Percentiles rank a stretch among this genome's conserved stretches.
phyloP scores from a whole-genome alignment of 2,329 filamentous ascomycete genomes.

The Colletotrichum agaves region DNA sequence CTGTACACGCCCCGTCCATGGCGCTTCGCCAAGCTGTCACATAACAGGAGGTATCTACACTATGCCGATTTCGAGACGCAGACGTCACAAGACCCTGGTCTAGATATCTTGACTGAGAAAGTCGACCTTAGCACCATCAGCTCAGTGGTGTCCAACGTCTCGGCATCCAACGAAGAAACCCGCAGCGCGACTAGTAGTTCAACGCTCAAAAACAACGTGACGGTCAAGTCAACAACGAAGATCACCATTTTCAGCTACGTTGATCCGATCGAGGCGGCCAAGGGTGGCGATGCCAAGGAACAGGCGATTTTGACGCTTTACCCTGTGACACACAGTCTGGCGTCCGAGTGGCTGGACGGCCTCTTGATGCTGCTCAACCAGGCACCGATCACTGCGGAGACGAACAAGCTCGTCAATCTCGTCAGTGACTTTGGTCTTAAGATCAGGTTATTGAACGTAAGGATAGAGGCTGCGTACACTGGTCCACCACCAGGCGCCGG shows the following conservation, averaged over 20 bases:
- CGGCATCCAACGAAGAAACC: conserved; percentile 67
- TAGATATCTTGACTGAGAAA: conserved; percentile 81
- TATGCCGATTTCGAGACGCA: conserved; percentile 84
- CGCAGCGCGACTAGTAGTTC: conserved; percentile 56
- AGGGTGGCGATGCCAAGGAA: conserved; percentile 64
- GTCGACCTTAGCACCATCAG: conserved; percentile 89
- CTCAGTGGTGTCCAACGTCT: conserved; percentile 93
- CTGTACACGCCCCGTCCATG: conserved; percentile 68
- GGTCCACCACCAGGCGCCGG: conserved; percentile 76
- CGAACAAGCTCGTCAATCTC: conserved; percentile 86
- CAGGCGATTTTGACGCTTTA: conserved; percentile 83
- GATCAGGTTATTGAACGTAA: conserved; percentile 90
- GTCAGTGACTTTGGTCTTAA: conserved; percentile 93
- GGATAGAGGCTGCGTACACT: conserved; percentile 81
- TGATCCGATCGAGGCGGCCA: conserved; percentile 52
- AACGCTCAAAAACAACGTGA: conserved; percentile 51
- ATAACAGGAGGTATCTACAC: conserved; percentile 90
- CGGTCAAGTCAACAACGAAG: conserved; percentile 73
- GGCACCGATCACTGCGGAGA: conserved; percentile 95
- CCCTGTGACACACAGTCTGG: conserved; percentile 81
- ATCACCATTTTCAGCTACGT: conserved; percentile 89
- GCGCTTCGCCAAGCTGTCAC: conserved; percentile 88
- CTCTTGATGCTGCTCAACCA: conserved; percentile 95
- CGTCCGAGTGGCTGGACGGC: conserved; percentile 97
- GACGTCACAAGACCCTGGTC: conserved; percentile 71